Conservation (phyloP, 768 basidiomycete species). For the Boletus reticuloceps region DNA sequence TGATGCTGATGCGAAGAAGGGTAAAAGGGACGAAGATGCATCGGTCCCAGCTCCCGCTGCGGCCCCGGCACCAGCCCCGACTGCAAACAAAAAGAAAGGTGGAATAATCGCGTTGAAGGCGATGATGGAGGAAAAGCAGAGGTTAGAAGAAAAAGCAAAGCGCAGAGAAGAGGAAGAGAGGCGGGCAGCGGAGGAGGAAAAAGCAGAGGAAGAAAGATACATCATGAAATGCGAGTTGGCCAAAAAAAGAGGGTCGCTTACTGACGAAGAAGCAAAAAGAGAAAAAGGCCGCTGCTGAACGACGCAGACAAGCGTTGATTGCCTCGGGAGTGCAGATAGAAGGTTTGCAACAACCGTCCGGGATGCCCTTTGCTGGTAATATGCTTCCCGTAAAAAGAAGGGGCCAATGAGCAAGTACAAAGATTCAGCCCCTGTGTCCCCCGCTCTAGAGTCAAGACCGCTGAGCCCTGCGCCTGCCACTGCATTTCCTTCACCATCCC, state of each 20-base stretch:
- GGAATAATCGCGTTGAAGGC: slow-evolving; percentile 84
- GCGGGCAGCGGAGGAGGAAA: slow-evolving; percentile 66
- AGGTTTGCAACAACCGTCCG: slow-evolving; percentile 66
- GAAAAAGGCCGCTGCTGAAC: slow-evolving; percentile 86
- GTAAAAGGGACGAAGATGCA: no score
- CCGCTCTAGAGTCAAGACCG: slow-evolving; percentile 53
- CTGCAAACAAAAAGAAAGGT: slow-evolving; percentile 78
- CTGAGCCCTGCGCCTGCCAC: slow-evolving; percentile 34
- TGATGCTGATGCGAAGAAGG: no score
- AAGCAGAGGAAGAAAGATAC: slow-evolving; percentile 80
- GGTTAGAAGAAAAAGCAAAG: slow-evolving; percentile 80
- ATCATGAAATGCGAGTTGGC: slow-evolving; percentile 77
- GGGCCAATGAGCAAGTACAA: slow-evolving; percentile 46
- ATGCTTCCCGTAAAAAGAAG: slow-evolving; percentile 83
- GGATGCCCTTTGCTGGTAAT: slow-evolving; percentile 51
- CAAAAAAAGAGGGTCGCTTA: slow-evolving; percentile 90
- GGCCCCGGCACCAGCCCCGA: no score
- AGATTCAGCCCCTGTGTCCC: slow-evolving; percentile 37
- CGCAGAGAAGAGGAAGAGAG: slow-evolving; percentile 78
- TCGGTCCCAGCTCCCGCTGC: no score
- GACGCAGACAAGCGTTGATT: slow-evolving; percentile 85
- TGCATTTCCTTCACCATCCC: slow-evolving; percentile 23
- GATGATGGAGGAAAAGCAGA: slow-evolving; percentile 89
- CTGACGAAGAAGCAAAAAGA: slow-evolving; percentile 98
- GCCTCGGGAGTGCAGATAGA: slow-evolving; percentile 89